Percentiles rank a stretch among this genome's conserved stretches.
Evolutionary conservation across 164 flowering plant species (phyloP).

Genomic region (Houttuynia cordata): DNA sequence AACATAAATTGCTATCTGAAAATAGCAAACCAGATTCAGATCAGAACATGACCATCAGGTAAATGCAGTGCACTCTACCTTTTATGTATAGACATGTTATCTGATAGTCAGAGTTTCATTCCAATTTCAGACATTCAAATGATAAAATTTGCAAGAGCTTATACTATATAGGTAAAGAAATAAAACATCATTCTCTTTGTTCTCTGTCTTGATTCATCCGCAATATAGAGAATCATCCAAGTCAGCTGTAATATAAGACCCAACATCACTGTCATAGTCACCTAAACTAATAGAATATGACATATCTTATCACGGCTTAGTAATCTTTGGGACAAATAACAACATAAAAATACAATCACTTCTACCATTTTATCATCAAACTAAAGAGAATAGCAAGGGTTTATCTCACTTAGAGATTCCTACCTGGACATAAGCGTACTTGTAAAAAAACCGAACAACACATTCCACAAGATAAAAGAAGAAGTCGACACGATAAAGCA

Average conservation of each 20-base stretch:
- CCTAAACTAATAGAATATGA: no score
- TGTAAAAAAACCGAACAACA: conserved; percentile 90
- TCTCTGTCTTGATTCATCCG: neutral
- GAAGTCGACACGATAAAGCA: conserved; percentile 97
- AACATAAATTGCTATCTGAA: conserved; percentile 88
- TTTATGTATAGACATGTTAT: neutral
- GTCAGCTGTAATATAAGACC: neutral
- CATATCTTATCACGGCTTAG: neutral
- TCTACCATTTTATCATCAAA: neutral
- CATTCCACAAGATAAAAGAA: conserved; percentile 91
- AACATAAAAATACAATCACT: no score
- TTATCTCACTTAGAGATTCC: neutral
- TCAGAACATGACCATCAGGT: neutral
- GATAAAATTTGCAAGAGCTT: no score
- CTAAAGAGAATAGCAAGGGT: no score
- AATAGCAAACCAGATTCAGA: neutral
- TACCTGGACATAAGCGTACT: conserved; percentile 98
- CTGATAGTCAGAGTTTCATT: no score
- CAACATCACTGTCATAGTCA: neutral
- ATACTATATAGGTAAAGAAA: neutral
- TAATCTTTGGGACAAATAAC: neutral
- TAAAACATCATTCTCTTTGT: no score
- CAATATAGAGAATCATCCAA: no score
- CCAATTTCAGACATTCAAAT: no score
- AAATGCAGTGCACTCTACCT: neutral